Evolutionary conservation across 805 yeast genomes (phyloP), one percentile per base, ranked within the genome.

Genomic region (Danielia oregonensis): DNA sequence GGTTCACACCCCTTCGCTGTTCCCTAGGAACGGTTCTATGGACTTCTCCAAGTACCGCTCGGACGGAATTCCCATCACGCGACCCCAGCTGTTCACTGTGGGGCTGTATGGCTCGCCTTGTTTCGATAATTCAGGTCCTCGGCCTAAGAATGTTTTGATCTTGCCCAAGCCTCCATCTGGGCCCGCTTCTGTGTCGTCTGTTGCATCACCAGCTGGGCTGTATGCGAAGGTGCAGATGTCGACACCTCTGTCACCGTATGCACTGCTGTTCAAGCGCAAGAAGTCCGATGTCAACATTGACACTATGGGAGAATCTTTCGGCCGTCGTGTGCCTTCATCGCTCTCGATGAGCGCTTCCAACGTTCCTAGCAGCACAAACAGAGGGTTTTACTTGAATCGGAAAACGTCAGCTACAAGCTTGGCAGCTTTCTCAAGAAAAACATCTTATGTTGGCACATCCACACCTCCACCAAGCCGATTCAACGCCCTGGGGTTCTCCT

Each of bases 211-310:
- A 16, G 30, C 26, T 6, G 13, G 22, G 13, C 11, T 13, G 11
- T 12, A 17, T 18, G 10, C 10, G 16, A 13, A 29, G 12, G 11
- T 19, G 9, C 41, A 29, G 30, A 23, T 23, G 17, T 46, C 51
- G 14, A 38, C 32, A 3, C 49, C 51, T 1, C 40, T 45, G 3
- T 42, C 48, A 10, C 51, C 51, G 5, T 46, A 40, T 24, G 36
- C 44, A 30, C 64, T 59, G 46, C 65, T 54, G 33, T 66, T 65
- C 43, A 67, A 67, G 47, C 40, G 73, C n/a, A 66, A 65, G 37
- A 66, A 65, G 50, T 56, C 68, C 1, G 71, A 65, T 27, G 40
- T 59, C 14, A 60, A 51, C 35, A 47, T 57, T n/a, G 33, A 46
- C 5, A 57, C 42, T 6, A 19, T 42, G 29, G 34, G 42, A 4